phyloP scores from a whole-genome alignment of 306 rosid species.

The Delonix regia region DNA sequence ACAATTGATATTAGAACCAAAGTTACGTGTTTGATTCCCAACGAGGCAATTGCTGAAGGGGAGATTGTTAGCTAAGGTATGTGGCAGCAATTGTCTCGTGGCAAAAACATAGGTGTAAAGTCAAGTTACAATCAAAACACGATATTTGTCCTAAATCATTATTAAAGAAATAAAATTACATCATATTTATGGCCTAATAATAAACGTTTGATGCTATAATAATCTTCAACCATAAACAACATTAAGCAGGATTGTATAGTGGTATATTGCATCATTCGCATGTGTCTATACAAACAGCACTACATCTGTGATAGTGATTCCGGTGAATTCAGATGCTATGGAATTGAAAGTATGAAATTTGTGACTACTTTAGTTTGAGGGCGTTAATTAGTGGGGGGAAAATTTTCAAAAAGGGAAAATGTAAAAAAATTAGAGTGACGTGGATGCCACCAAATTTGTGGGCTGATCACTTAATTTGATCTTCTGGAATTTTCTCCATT shows the following conservation, averaged over 20 bases:
- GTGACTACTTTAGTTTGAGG: constrained; percentile 18
- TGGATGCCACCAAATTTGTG: constrained; percentile 48
- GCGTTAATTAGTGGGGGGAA: constrained; percentile 29
- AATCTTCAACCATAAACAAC: constrained; percentile 26
- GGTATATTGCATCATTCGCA: constrained; percentile 50
- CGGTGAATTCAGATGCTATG: constrained; percentile 15
- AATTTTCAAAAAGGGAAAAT: neutral
- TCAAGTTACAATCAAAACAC: too few relatives aligned
- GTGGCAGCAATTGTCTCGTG: too few relatives aligned
- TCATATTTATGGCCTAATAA: too few relatives aligned
- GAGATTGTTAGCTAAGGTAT: too few relatives aligned
- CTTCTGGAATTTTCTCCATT: constrained; percentile 13
- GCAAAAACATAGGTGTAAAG: too few relatives aligned
- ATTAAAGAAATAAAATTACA: too few relatives aligned
- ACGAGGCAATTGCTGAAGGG: too few relatives aligned
- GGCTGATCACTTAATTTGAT: constrained; percentile 41
- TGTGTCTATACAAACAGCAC: constrained; percentile 28
- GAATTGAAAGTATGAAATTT: too few relatives aligned
- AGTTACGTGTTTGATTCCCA: too few relatives aligned
- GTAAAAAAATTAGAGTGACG: constrained; percentile 39
- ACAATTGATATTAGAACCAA: too few relatives aligned
- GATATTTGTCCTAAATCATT: too few relatives aligned
- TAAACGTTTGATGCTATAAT: too few relatives aligned
- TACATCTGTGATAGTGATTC: constrained; percentile 22
- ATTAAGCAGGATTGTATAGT: constrained; percentile 37